Conservation (phyloP, 208 protist genomes). For the Trypanosoma mega region DNA sequence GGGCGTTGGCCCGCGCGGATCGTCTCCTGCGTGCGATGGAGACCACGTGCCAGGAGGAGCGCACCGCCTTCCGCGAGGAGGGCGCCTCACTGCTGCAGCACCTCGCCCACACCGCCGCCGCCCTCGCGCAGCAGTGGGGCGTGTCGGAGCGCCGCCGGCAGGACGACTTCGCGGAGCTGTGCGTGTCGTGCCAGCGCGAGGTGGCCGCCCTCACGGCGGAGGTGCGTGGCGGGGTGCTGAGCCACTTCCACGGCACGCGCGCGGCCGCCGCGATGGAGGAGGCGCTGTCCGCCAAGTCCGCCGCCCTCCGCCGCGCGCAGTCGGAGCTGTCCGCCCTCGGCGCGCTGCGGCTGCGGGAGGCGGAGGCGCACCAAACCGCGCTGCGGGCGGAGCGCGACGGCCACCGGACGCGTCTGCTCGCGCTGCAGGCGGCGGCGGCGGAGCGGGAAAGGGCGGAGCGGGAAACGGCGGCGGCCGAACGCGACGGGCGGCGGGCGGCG, state of each 20-base stretch:
- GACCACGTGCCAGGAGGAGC: constrained; percentile 11
- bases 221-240: constrained; percentile 7
- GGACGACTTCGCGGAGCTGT: constrained; percentile 22
- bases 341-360: constrained; percentile 3
- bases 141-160: constrained; percentile 10
- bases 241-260: constrained; percentile 5
- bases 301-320: constrained; percentile 5
- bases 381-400: constrained; percentile 18
- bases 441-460: not conserved
- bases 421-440: constrained; percentile 9
- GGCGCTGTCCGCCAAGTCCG: constrained; percentile 3
- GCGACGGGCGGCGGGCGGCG: not conserved
- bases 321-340: constrained; percentile 3
- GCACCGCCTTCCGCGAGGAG: constrained; percentile 14
- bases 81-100: constrained; percentile 10
- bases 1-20: constrained; percentile 1
- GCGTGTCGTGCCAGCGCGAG: constrained; percentile 16
- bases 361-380: constrained; percentile 10
- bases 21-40: constrained; percentile 10
- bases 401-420: constrained; percentile 9
- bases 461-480: too few relatives aligned
- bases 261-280: constrained; percentile 12
- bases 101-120: not conserved
- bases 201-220: constrained; percentile 18
- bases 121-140: constrained; percentile 3